Evolutionary conservation across 208 protist species (phyloP).

Genomic region (Acanthamoeba triangularis): DNA sequence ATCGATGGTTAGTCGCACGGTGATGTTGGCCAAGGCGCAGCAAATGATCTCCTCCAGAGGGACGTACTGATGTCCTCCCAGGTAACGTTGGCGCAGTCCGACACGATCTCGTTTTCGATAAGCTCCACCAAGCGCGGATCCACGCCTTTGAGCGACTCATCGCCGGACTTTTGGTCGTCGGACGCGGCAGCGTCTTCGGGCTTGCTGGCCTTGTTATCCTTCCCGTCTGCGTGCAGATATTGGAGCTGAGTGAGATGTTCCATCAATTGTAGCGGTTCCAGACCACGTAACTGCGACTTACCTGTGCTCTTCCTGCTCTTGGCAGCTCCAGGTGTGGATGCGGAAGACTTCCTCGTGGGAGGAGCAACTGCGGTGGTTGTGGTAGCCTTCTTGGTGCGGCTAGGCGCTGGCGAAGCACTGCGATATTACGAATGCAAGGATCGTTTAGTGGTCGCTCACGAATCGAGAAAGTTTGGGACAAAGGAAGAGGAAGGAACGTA

Average conservation of each 20-base stretch:
- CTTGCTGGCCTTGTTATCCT: background rate
- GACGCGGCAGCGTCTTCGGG: background rate
- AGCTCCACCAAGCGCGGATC: constrained; percentile 80
- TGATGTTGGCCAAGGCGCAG: background rate
- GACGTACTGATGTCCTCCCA: constrained; percentile 87
- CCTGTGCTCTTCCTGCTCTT: background rate
- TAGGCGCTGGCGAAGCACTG: background rate
- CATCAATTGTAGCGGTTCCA: background rate
- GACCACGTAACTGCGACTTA: background rate
- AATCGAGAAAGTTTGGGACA: background rate
- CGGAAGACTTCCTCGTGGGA: background rate
- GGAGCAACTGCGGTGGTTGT: background rate
- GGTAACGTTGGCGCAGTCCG: constrained; percentile 50
- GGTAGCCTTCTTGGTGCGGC: background rate
- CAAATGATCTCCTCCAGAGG: background rate
- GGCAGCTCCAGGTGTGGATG: background rate
- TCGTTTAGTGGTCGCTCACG: no score
- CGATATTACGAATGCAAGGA: background rate
- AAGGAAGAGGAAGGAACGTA: background rate
- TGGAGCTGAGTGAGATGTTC: no score
- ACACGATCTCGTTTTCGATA: constrained; percentile 86
- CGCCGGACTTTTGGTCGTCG: background rate
- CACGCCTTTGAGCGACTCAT: constrained; percentile 72
- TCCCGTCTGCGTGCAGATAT: background rate
- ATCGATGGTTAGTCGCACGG: background rate